These are phyloP conservation scores for Anisodus acutangulus DNA, from an alignment of 257 asterid genomes.

Conservation along the genomic window DNA sequence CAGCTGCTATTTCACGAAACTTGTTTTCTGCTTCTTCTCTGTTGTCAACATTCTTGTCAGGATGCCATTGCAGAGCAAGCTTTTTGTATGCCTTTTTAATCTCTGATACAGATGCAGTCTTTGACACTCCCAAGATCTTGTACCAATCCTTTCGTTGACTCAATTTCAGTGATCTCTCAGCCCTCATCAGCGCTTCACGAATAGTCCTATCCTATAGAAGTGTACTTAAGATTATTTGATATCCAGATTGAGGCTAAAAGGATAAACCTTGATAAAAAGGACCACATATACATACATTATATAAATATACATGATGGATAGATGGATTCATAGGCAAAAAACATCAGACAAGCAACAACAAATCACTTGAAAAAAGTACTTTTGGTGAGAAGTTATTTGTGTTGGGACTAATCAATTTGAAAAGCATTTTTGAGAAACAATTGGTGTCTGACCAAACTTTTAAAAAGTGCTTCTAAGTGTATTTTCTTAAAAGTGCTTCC, in stretches of 20 bases:
- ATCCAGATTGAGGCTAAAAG: slow-evolving; percentile 3
- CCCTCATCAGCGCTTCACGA: slow-evolving; percentile 77
- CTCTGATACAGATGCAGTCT: slow-evolving; percentile 74
- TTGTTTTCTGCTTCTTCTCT: slow-evolving; percentile 94
- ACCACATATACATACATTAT: background rate
- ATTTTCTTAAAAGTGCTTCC: no score
- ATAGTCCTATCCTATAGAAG: slow-evolving; percentile 60
- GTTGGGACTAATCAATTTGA: no score
- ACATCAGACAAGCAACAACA: background rate
- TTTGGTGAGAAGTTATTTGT: no score
- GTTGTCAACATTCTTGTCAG: slow-evolving; percentile 89
- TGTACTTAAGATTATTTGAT: slow-evolving; percentile 25
- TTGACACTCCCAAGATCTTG: slow-evolving; percentile 86
- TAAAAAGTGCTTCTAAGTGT: no score
- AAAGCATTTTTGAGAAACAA: no score
- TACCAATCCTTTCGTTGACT: slow-evolving; percentile 98
- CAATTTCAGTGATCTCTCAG: slow-evolving; percentile 81
- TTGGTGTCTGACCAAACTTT: no score
- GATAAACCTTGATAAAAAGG: background rate
- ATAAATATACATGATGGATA: background rate
- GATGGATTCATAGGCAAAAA: background rate
- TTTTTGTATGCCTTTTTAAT: slow-evolving; percentile 93
- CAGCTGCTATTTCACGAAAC: slow-evolving; percentile 96
- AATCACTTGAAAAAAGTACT: background rate
- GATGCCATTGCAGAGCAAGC: slow-evolving; percentile 98